These are phyloP conservation scores for Grigorovia yakushimaensis DNA, from an alignment of 805 yeast genomes.

Conservation along the genomic window DNA sequence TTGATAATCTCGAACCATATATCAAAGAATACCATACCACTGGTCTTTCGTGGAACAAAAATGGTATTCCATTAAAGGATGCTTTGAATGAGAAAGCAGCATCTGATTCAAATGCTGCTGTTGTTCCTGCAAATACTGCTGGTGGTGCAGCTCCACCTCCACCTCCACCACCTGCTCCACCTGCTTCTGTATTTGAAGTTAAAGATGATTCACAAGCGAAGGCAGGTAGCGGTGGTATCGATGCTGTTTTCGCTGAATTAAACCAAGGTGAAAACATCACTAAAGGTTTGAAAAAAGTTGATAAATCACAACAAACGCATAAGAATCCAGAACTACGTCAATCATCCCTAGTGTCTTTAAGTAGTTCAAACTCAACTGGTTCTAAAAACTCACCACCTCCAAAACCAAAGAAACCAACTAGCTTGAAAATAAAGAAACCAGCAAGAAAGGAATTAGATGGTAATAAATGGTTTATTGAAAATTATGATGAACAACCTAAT, in stretches of 20 bases:
- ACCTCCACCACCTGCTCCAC: slow-evolving; percentile 92
- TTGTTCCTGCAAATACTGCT: slow-evolving; percentile 11
- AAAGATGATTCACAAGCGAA: slow-evolving; percentile 18
- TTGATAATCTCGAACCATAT: slow-evolving; percentile 61
- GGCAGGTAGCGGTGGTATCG: slow-evolving; percentile 45
- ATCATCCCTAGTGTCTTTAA: slow-evolving; percentile 38
- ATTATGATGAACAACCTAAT: slow-evolving; percentile 47
- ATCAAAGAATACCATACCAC: slow-evolving; percentile 71
- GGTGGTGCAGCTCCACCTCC: slow-evolving; percentile 43
- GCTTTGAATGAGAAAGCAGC: slow-evolving; percentile 14
- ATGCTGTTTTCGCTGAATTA: slow-evolving; percentile 86
- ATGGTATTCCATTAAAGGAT: slow-evolving; percentile 49
- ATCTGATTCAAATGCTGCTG: slow-evolving; percentile 17
- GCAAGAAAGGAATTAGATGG: slow-evolving; percentile 70
- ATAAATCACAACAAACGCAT: slow-evolving; percentile 87
- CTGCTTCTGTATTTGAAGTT: slow-evolving; percentile 55
- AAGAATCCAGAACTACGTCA: slow-evolving; percentile 77
- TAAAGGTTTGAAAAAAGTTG: slow-evolving; percentile 81
- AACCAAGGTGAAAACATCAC: slow-evolving; percentile 82
- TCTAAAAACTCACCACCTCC: slow-evolving; percentile 44
- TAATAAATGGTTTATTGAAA: slow-evolving; percentile 82
- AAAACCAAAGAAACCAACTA: slow-evolving; percentile 76
- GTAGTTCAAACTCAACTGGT: slow-evolving; percentile 11
- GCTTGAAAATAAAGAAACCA: slow-evolving; percentile 41
- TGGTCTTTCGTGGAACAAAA: slow-evolving; percentile 64